Base-by-base conservation (phyloP, 805 yeast genomes). In the Candida nemodendra region DNA sequence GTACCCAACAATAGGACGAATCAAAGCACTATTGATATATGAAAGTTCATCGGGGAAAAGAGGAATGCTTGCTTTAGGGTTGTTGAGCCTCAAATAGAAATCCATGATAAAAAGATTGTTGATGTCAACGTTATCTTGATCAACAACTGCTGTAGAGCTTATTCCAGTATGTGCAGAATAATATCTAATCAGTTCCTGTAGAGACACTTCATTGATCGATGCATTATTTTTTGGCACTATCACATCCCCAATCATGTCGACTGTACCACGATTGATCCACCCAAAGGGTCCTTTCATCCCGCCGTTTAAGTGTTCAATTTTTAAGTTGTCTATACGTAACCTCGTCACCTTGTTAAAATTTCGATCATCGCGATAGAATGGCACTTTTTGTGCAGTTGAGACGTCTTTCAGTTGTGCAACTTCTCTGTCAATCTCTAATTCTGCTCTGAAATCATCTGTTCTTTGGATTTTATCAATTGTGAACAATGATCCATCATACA, bases 251-350 rank as follows among this genome's bases (percentile, higher is more conserved):
- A 87, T 66, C 81, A 93, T 82, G 61, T 93, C 97, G 16, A 91
- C 98, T 35, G 79, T 79, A 11, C 99, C 99, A 44, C 77, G 74
- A 5, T 87, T 79, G 39, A 93, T 91, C 99, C 99, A 93, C 5
- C 98, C 97, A 62, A 93, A 88, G 9, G 98, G 96, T 0, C 99
- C 99, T 38, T 81, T 80, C 40, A 86, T 74, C 0, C 97, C 98
- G 1, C 86, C 77, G 56, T 93, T 93, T 41, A 93, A 64, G 62
- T 93, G 98, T 50, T 91, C 95, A 26, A 93, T 75, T 54, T 79
- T 81, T 38, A 93, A 74, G 19, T 88, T 80, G 57, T 93, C 98
- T 25, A 90, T 82, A 34, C 98, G 67, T 44, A 88, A 71, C 30
- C 96, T 70, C 2, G 91, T 87, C 9, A 84, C 76, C 39, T 81